Percentiles rank a stretch among this genome's conserved stretches.
Conservation (phyloP, 2,329 filamentous ascomycete genomes). For the Cladosporium sphaerospermum region DNA sequence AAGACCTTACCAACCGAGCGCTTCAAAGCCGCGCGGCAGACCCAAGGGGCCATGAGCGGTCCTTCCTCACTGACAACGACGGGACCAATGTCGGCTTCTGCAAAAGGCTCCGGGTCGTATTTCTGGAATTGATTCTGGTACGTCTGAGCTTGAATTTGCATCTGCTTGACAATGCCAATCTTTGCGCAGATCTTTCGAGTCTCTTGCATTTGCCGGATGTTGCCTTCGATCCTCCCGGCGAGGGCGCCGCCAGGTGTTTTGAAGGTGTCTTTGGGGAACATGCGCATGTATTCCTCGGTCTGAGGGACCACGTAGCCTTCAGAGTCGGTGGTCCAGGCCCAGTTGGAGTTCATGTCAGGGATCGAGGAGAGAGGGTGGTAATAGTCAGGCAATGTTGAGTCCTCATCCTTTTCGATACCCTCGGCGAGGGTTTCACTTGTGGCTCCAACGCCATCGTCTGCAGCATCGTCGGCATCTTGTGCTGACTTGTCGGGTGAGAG, state of each 20-base stretch:
- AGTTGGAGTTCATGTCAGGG: constrained; percentile 70
- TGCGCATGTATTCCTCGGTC: constrained; percentile 72
- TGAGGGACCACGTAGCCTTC: constrained; percentile 86
- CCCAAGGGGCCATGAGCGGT: constrained; percentile 75
- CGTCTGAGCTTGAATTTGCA: constrained; percentile 94
- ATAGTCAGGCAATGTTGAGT: constrained; percentile 84
- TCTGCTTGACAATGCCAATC: constrained; percentile 97
- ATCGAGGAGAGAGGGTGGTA: constrained; percentile 83
- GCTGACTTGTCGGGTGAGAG: constrained; percentile 38
- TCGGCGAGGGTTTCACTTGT: constrained; percentile 77
- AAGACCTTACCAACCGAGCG: constrained; percentile 90
- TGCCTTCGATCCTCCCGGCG: constrained; percentile 75
- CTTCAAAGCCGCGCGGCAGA: constrained; percentile 78
- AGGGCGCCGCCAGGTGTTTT: constrained; percentile 67
- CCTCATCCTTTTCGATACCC: constrained; percentile 85
- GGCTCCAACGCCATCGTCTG: constrained; percentile 40
- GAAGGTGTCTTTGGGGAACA: constrained; percentile 71
- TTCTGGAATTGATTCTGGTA: constrained; percentile 98
- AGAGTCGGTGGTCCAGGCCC: constrained; percentile 83
- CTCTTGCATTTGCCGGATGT: constrained; percentile 93
- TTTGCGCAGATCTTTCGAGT: constrained; percentile 94
- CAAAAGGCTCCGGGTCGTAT: constrained; percentile 83
- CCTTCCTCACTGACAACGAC: constrained; percentile 85
- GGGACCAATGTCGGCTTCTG: constrained; percentile 79
- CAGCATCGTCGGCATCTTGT: constrained; percentile 39